phyloP scores from a whole-genome alignment of 345 rosid genomes.

The Mallotus nudiflorus region DNA sequence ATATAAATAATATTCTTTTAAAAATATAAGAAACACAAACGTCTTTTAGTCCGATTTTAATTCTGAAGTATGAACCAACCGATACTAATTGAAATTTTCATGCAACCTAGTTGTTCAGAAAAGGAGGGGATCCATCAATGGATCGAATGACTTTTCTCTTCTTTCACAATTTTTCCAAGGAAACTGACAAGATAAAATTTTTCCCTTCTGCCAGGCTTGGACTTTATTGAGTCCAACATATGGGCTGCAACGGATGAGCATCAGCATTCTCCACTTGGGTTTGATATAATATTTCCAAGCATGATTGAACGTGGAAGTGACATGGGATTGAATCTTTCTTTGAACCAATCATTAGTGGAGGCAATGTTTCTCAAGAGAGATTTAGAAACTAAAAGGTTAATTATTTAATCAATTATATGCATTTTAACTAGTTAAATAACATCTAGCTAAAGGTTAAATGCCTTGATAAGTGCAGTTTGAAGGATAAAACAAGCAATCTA shows the following conservation, averaged over 20 bases:
- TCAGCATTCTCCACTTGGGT: conserved; percentile 12
- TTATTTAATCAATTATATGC: neutral
- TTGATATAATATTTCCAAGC: conserved; percentile 13
- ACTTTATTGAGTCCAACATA: conserved; percentile 4
- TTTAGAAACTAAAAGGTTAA: neutral
- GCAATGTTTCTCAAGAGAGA: neutral
- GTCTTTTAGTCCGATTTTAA: no score
- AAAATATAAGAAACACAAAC: no score
- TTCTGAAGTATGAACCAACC: no score
- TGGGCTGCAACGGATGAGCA: conserved; percentile 1
- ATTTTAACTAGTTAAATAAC: no score
- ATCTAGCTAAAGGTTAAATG: no score
- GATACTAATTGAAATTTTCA: no score
- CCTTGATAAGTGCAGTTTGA: neutral
- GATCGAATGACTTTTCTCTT: no score
- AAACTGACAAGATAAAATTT: no score
- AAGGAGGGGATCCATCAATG: no score
- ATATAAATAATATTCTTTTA: no score
- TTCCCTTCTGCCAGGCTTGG: neutral
- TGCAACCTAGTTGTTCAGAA: no score
- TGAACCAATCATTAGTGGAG: neutral
- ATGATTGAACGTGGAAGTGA: conserved; percentile 2
- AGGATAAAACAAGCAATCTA: neutral
- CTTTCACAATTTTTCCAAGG: no score
- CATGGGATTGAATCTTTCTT: conserved; percentile 7